These are phyloP conservation scores for Mycena floridula DNA, from an alignment of 768 basidiomycete species.

Conservation along the genomic window DNA sequence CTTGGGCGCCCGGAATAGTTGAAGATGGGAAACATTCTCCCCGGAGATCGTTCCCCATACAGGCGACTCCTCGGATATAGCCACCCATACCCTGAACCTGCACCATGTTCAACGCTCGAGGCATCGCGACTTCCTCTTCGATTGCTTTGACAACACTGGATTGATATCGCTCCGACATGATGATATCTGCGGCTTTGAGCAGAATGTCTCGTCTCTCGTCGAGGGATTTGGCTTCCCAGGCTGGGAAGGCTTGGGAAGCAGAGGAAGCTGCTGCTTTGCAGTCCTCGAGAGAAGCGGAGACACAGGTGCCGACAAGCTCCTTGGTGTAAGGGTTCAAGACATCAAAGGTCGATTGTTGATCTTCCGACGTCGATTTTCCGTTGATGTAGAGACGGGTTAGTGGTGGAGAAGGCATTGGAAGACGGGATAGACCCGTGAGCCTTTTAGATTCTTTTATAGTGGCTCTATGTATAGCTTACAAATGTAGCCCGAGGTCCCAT, in stretches of 20 bases:
- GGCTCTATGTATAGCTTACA: too few species aligned
- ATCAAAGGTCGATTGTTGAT: constrained; percentile 33
- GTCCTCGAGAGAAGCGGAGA: constrained; percentile 40
- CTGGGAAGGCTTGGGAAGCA: constrained; percentile 37
- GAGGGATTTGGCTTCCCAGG: constrained; percentile 37
- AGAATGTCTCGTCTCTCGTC: constrained; percentile 36
- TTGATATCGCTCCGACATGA: constrained; percentile 35
- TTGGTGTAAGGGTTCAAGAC: constrained; percentile 37
- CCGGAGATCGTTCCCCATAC: constrained; percentile 28
- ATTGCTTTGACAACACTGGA: constrained; percentile 24
- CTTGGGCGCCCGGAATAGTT: constrained; percentile 34
- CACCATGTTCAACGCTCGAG: constrained; percentile 12
- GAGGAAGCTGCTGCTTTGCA: constrained; percentile 38
- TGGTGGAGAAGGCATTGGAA: too few species aligned
- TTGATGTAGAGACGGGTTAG: constrained; percentile 30
- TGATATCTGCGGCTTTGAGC: constrained; percentile 40
- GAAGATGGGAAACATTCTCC: constrained; percentile 39
- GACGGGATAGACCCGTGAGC: too few species aligned
- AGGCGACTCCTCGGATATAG: constrained; percentile 26
- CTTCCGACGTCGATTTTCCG: constrained; percentile 25
- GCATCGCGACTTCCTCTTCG: constrained; percentile 34
- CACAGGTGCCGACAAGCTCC: constrained; percentile 35
- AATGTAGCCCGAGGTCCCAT: too few species aligned
- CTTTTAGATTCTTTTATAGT: too few species aligned
- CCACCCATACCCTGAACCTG: constrained; percentile 19